Evolutionary conservation across 202 grass and related monocot species (phyloP).

Genomic region (Musa balbisiana): DNA sequence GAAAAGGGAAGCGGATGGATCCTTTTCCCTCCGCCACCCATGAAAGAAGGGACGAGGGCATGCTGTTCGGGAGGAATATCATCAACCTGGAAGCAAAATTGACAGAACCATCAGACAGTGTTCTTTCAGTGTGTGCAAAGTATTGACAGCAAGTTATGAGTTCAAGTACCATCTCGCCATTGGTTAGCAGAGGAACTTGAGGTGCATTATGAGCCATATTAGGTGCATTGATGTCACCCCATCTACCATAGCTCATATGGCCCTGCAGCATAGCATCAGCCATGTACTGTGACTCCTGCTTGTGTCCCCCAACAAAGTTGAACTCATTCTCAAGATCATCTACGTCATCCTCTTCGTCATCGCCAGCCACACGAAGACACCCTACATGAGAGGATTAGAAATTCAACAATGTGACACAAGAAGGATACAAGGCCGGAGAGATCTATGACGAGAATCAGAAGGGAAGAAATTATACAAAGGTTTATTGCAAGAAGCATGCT

Average conservation of each 20-base stretch:
- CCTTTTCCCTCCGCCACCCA: conserved; percentile 16
- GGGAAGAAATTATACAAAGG: not conserved
- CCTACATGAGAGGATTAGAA: not conserved
- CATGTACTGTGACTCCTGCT: not conserved
- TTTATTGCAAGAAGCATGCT: not conserved
- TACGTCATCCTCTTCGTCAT: conserved; percentile 4
- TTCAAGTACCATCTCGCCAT: conserved; percentile 9
- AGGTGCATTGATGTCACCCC: not conserved
- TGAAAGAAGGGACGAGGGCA: conserved; percentile 20
- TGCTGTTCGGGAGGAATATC: conserved; percentile 18
- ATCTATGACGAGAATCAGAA: not conserved
- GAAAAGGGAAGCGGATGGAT: conserved; percentile 13
- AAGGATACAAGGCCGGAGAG: not conserved
- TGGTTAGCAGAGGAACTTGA: conserved; percentile 13
- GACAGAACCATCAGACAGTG: not conserved
- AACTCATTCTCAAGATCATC: conserved; percentile 9
- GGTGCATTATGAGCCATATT: not conserved
- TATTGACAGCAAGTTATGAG: not conserved
- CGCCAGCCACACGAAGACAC: conserved; percentile 1
- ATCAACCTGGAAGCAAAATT: conserved; percentile 6
- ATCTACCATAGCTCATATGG: conserved; percentile 3
- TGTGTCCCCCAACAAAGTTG: not conserved
- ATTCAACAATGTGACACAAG: not conserved
- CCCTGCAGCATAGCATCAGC: not conserved
- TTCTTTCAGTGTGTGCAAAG: not conserved